These are phyloP conservation scores for Lippia alba DNA, from an alignment of 305 asterid species.

Conservation along the genomic window DNA sequence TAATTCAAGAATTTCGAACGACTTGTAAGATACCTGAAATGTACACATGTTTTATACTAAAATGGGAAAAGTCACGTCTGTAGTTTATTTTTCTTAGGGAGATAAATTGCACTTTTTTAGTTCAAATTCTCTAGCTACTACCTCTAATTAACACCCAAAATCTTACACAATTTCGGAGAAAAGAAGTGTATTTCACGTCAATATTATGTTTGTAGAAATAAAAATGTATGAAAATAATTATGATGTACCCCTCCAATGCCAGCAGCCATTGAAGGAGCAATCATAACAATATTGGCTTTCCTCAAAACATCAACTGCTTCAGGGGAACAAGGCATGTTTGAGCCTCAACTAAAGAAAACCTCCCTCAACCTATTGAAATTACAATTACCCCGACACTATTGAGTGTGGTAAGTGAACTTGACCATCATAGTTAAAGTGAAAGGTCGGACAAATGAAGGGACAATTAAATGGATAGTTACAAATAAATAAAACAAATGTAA, in stretches of 20 bases:
- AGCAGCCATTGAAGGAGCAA: conserved; percentile 96
- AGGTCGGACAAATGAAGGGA: too few species aligned
- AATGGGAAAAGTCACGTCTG: conserved; percentile 50
- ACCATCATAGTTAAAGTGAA: too few species aligned
- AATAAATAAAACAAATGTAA: too few species aligned
- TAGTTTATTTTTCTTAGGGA: conserved; percentile 92
- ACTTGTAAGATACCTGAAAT: background rate
- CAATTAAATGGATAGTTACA: too few species aligned
- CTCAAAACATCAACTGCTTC: conserved; percentile 91
- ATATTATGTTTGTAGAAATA: too few species aligned
- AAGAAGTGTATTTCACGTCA: too few species aligned
- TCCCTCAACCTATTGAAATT: background rate
- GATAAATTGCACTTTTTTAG: conserved; percentile 90
- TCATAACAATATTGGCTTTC: conserved; percentile 80
- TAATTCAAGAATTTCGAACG: background rate
- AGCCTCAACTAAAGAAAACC: conserved; percentile 18
- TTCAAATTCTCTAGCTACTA: conserved; percentile 97
- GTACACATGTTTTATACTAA: conserved; percentile 9
- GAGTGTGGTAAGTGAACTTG: too few species aligned
- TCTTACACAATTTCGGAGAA: too few species aligned
- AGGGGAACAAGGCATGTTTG: conserved; percentile 96
- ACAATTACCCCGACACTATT: too few species aligned
- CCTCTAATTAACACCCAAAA: conserved; percentile 50
- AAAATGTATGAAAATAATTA: conserved; percentile 4
- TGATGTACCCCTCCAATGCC: conserved; percentile 98